phyloP scores from a whole-genome alignment of 106 monocot species.

The Gastrodia elata region DNA sequence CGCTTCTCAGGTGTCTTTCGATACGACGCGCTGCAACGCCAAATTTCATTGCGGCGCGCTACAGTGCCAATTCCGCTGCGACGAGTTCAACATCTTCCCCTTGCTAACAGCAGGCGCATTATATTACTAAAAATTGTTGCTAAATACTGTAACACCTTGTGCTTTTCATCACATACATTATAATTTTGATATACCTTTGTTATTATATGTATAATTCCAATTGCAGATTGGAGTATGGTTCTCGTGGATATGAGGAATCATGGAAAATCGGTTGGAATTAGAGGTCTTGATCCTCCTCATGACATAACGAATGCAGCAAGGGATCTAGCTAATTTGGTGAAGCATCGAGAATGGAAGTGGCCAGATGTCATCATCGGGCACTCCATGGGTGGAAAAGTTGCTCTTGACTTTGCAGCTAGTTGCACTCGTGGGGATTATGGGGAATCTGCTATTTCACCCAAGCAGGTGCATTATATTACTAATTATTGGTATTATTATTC shows the following conservation, averaged over 20 bases:
- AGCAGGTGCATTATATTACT: constrained; percentile 48
- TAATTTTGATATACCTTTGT: not conserved
- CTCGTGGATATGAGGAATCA: constrained; percentile 94
- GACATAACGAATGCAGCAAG: constrained; percentile 57
- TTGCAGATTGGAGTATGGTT: constrained; percentile 77
- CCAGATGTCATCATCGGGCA: constrained; percentile 91
- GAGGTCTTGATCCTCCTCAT: constrained; percentile 69
- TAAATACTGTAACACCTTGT: not conserved
- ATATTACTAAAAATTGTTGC: no score
- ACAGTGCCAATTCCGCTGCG: no score
- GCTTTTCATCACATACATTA: not conserved
- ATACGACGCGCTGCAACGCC: no score
- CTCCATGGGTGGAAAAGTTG: constrained; percentile 97
- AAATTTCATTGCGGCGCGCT: no score
- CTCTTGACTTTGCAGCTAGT: constrained; percentile 55
- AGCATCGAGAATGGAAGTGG: constrained; percentile 66
- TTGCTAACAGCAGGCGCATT: no score
- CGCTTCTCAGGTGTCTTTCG: no score
- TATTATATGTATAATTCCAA: not conserved
- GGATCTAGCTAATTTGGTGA: constrained; percentile 79
- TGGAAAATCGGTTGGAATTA: constrained; percentile 61
- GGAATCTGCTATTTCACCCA: constrained; percentile 58
- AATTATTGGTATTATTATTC: not conserved
- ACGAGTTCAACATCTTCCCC: no score
- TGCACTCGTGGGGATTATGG: constrained; percentile 69